phyloP scores from a whole-genome alignment of 192 early-diverging fungal species.

The Coemansia furcata region DNA sequence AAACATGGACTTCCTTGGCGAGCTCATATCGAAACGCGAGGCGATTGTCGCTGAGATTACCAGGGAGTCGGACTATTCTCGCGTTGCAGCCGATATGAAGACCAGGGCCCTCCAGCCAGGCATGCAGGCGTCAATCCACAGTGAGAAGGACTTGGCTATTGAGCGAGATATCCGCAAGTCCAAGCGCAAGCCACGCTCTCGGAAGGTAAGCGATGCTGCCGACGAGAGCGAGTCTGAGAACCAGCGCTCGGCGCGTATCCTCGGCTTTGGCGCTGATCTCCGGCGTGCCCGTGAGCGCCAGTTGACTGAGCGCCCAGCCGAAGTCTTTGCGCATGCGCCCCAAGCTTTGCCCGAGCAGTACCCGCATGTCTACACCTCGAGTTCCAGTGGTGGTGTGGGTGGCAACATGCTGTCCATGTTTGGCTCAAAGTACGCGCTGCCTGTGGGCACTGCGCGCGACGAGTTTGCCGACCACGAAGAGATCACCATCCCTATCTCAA shows the following conservation, averaged over 20 bases:
- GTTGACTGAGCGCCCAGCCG: conserved; percentile 30
- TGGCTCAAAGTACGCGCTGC: conserved; percentile 77
- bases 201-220: not conserved
- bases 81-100: conserved; percentile 11
- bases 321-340: conserved; percentile 16
- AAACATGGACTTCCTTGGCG: conserved; percentile 45
- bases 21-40: conserved; percentile 29
- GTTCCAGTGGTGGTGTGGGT: conserved; percentile 24
- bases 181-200: conserved; percentile 18
- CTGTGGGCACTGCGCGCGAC: conserved; percentile 67
- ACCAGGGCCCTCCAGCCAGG: conserved; percentile 17
- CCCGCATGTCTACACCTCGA: conserved; percentile 84
- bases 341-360: conserved; percentile 45
- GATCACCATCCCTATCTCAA: conserved; percentile 81
- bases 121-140: conserved; percentile 26
- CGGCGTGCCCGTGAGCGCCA: conserved; percentile 42
- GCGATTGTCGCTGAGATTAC: conserved; percentile 30
- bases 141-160: conserved; percentile 28
- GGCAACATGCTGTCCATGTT: conserved; percentile 74
- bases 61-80: conserved; percentile 29
- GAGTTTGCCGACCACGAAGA: conserved; percentile 87
- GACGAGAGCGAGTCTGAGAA: conserved; percentile 7
- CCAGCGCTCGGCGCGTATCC: conserved; percentile 31
- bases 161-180: conserved; percentile 30
- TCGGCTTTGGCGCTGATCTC: conserved; percentile 38